Evolutionary conservation across 2,329 filamentous ascomycete genomes (phyloP).

Genomic region (Paracoccidioides brasiliensis): DNA sequence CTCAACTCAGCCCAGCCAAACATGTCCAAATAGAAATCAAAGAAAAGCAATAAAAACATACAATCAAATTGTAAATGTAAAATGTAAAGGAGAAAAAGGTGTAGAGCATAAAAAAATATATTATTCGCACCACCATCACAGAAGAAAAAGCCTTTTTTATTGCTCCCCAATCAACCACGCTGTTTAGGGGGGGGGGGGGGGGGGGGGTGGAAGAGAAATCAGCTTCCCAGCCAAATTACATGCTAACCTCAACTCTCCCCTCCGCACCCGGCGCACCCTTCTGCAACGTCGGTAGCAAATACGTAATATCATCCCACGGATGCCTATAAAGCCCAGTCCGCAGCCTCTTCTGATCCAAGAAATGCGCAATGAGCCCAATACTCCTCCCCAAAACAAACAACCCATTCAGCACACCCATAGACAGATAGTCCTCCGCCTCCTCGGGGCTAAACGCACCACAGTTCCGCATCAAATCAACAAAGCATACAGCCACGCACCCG

Average conservation of each 20-base stretch:
- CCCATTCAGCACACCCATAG: slow-evolving; percentile 98
- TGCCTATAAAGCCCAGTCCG: slow-evolving; percentile 97
- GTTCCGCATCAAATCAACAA: slow-evolving; percentile 94
- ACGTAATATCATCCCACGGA: slow-evolving; percentile 98
- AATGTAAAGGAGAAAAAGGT: no score
- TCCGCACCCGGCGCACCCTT: slow-evolving; percentile 60
- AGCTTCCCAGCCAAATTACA: slow-evolving; percentile 34
- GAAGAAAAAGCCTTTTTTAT: neutral
- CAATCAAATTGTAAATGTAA: no score
- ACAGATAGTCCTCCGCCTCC: slow-evolving; percentile 97
- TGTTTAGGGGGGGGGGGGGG: no score
- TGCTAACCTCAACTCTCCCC: slow-evolving; percentile 79
- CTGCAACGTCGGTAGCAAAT: slow-evolving; percentile 70
- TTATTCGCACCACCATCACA: no score
- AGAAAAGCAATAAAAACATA: no score
- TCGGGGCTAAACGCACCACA: slow-evolving; percentile 92
- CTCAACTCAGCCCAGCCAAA: no score
- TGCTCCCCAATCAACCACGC: no score
- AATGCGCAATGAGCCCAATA: slow-evolving; percentile 99
- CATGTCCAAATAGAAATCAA: no score
- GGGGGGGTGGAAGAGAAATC: no score
- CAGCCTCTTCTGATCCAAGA: slow-evolving; percentile 98
- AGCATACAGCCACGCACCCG: slow-evolving; percentile 95
- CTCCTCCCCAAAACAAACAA: slow-evolving; percentile 94
- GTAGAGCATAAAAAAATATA: no score